phyloP scores from a whole-genome alignment of 2,329 filamentous ascomycete species.

The Tricladium varicosporioides region DNA sequence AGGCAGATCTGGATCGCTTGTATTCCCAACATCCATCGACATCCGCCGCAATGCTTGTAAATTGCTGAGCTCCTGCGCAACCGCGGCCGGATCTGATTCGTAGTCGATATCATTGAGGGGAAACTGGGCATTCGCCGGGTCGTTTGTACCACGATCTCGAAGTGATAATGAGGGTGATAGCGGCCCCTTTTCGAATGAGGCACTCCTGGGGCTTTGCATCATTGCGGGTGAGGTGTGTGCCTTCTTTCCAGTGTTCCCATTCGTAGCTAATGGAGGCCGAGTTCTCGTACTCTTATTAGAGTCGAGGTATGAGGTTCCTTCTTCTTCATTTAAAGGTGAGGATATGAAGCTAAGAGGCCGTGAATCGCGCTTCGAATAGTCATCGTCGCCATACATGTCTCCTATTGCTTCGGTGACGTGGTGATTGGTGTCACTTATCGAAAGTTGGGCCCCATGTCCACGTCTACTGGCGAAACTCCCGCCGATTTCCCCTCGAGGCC shows the following conservation, averaged over 20 bases:
- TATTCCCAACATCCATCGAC: constrained; percentile 71
- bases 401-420: constrained; percentile 76
- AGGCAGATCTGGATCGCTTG: constrained; percentile 70
- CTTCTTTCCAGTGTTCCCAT: constrained; percentile 28
- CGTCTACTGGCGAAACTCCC: constrained; percentile 34
- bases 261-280: constrained; percentile 27
- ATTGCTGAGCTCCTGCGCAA: constrained; percentile 72
- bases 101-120: constrained; percentile 72
- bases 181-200: constrained; percentile 33
- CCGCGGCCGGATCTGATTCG: constrained; percentile 67
- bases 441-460: constrained; percentile 34
- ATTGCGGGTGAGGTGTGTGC: constrained; percentile 32
- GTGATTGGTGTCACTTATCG: constrained; percentile 66
- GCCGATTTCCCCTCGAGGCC: constrained; percentile 34
- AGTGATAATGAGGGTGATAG: constrained; percentile 39
- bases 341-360: constrained; percentile 58
- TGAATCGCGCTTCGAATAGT: constrained; percentile 50
- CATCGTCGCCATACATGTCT: constrained; percentile 65
- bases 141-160: constrained; percentile 38
- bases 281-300: constrained; percentile 17
- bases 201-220: constrained; percentile 30
- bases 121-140: constrained; percentile 58
- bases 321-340: constrained; percentile 41
- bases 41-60: constrained; percentile 71
- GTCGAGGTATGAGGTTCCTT: constrained; percentile 28